These are phyloP conservation scores for Diaporthe sp. DNA, from an alignment of 2,329 filamentous ascomycete species.

Conservation along the genomic window DNA sequence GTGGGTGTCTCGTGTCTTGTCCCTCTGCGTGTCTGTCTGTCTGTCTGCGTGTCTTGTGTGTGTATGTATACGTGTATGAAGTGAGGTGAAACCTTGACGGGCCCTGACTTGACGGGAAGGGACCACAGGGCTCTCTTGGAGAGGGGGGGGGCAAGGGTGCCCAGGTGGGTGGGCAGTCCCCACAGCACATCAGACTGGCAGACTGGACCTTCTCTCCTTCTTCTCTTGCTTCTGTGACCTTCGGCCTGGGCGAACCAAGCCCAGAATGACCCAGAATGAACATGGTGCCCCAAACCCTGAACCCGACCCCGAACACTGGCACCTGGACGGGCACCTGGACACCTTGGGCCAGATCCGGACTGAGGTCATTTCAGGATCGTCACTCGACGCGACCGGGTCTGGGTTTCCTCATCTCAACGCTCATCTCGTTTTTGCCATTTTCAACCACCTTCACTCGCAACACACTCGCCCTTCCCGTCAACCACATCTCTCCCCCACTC, in stretches of 20 bases:
- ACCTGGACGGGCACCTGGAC: too few relatives aligned
- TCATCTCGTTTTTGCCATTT: conserved; percentile 31
- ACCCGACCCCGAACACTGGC: neutral
- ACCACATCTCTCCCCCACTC: conserved; percentile 7
- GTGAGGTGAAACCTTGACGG: conserved; percentile 25
- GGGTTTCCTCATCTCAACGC: conserved; percentile 23
- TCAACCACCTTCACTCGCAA: conserved; percentile 11
- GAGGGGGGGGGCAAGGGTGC: too few relatives aligned
- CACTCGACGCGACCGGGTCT: conserved; percentile 8
- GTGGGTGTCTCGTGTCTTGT: too few relatives aligned
- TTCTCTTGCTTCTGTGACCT: neutral
- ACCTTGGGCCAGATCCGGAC: conserved; percentile 20
- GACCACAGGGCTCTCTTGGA: neutral
- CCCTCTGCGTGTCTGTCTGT: too few relatives aligned
- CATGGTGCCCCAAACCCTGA: neutral
- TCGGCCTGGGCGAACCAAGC: conserved; percentile 23
- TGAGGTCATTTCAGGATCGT: conserved; percentile 31
- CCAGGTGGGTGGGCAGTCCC: too few relatives aligned
- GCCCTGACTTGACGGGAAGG: conserved; percentile 9
- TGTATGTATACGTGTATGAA: neutral
- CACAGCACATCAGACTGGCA: conserved; percentile 23
- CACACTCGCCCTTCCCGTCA: neutral
- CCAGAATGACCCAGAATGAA: too few relatives aligned
- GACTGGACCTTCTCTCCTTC: neutral
- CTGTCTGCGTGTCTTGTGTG: neutral